These are phyloP conservation scores for Epichloe sylvatica DNA, from an alignment of 2,329 filamentous ascomycete genomes.

Conservation along the genomic window DNA sequence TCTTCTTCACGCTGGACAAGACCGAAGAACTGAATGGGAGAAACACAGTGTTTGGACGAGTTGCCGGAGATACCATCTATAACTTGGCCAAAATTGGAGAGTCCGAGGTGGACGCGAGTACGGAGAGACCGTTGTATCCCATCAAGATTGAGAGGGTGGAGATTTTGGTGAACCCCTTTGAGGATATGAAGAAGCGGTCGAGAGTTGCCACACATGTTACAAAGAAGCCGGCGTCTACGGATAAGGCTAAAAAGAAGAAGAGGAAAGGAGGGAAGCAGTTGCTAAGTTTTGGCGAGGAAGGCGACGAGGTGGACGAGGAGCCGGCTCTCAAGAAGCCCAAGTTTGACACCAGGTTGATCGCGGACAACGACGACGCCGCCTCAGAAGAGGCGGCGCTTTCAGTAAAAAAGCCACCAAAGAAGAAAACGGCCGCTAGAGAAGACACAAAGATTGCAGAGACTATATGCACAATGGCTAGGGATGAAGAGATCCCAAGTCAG, in stretches of 20 bases:
- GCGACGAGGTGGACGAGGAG: slow-evolving; percentile 34
- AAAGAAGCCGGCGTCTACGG: slow-evolving; percentile 22
- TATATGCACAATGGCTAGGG: not conserved
- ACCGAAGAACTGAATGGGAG: slow-evolving; percentile 73
- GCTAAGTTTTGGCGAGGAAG: slow-evolving; percentile 64
- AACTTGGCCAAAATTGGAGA: slow-evolving; percentile 91
- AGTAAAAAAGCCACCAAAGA: slow-evolving; percentile 12
- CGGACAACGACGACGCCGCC: slow-evolving; percentile 30
- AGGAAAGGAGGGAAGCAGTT: slow-evolving; percentile 63
- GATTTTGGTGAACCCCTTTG: slow-evolving; percentile 68
- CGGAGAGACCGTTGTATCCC: slow-evolving; percentile 75
- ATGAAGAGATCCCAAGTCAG: slow-evolving; percentile 5
- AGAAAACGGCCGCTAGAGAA: slow-evolving; percentile 18
- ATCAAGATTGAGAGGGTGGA: slow-evolving; percentile 63
- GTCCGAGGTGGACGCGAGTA: slow-evolving; percentile 62
- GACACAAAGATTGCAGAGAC: slow-evolving; percentile 15
- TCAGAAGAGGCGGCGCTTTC: slow-evolving; percentile 14
- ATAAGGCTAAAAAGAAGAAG: slow-evolving; percentile 51
- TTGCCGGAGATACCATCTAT: slow-evolving; percentile 90
- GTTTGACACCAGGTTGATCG: slow-evolving; percentile 63
- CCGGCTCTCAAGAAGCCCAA: slow-evolving; percentile 62
- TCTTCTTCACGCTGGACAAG: slow-evolving; percentile 85
- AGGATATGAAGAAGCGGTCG: slow-evolving; percentile 61
- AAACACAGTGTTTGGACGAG: slow-evolving; percentile 85
- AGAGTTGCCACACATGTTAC: slow-evolving; percentile 37